These are phyloP conservation scores for Cocos nucifera DNA, from an alignment of 176 grass and related monocot genomes.

Conservation along the genomic window DNA sequence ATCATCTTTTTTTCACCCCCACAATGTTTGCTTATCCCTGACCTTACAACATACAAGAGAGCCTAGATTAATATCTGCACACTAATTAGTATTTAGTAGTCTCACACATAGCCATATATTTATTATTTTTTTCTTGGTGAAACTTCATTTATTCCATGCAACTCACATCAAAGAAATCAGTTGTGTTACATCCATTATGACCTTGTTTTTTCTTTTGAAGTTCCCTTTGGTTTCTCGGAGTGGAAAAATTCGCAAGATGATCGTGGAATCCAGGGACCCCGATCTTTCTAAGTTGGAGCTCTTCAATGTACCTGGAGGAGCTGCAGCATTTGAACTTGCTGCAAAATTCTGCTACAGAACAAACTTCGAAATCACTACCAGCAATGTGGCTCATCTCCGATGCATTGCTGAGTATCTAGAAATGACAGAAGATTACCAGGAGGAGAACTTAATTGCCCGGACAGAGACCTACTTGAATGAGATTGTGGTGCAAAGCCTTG, in stretches of 20 bases:
- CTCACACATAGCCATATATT: too few species aligned
- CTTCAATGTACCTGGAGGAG: slow-evolving; percentile 28
- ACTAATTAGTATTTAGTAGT: too few species aligned
- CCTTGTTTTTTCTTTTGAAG: slow-evolving; percentile 8
- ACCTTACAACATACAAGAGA: too few species aligned
- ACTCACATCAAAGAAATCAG: too few species aligned
- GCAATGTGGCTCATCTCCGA: slow-evolving; percentile 31
- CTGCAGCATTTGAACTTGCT: slow-evolving; percentile 35
- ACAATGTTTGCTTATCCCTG: too few species aligned
- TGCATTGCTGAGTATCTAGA: slow-evolving; percentile 44
- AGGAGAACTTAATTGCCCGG: slow-evolving; percentile 36
- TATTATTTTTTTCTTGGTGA: too few species aligned
- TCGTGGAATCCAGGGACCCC: slow-evolving; percentile 37
- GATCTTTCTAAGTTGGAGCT: slow-evolving; percentile 34
- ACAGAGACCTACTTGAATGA: slow-evolving; percentile 38
- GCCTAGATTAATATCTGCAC: too few species aligned
- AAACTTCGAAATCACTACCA: slow-evolving; percentile 36
- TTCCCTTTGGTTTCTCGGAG: slow-evolving; percentile 40
- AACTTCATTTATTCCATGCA: too few species aligned
- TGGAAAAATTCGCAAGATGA: slow-evolving; percentile 41
- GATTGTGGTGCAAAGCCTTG: slow-evolving; percentile 35
- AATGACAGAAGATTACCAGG: slow-evolving; percentile 40
- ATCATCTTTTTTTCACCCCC: too few species aligned
- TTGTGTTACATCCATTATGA: too few species aligned
- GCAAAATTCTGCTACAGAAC: slow-evolving; percentile 46